Percentiles rank a stretch among this genome's conserved stretches.
These are phyloP conservation scores for Pestalotiopsis sp. DNA, from an alignment of 2,329 filamentous ascomycete species.

Conservation along the genomic window DNA sequence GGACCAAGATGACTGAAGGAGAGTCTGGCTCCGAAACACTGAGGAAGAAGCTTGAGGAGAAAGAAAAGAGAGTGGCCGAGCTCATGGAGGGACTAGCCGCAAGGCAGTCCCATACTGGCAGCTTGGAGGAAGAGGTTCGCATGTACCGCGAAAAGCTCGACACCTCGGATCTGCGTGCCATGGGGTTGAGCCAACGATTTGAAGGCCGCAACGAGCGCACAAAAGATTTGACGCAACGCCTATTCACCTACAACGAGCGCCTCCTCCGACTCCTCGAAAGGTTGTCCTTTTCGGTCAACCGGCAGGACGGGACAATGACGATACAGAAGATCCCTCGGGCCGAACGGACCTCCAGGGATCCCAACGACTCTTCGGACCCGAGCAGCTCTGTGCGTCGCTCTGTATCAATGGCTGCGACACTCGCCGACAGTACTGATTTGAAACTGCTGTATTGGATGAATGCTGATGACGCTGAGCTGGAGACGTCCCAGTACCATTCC, in stretches of 20 bases:
- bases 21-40: slow-evolving; percentile 82
- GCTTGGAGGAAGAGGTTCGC: slow-evolving; percentile 75
- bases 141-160: slow-evolving; percentile 68
- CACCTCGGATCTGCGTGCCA: slow-evolving; percentile 53
- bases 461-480: slow-evolving; percentile 63
- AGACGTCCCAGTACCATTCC: slow-evolving; percentile 72
- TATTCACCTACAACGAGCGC: slow-evolving; percentile 84
- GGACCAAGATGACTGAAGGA: slow-evolving; percentile 75
- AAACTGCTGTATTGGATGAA: slow-evolving; percentile 84
- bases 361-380: slow-evolving; percentile 61
- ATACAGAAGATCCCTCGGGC: slow-evolving; percentile 72
- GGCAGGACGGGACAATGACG: slow-evolving; percentile 71
- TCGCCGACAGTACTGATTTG: slow-evolving; percentile 67
- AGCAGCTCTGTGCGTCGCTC: slow-evolving; percentile 56
- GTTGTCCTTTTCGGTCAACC: slow-evolving; percentile 79
- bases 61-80: slow-evolving; percentile 70
- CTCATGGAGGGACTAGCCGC: slow-evolving; percentile 73
- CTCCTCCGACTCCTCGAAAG: slow-evolving; percentile 83
- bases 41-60: slow-evolving; percentile 73
- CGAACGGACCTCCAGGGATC: slow-evolving; percentile 60
- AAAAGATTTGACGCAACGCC: slow-evolving; percentile 80
- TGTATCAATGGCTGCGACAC: slow-evolving; percentile 54
- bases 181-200: slow-evolving; percentile 57
- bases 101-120: slow-evolving; percentile 74
- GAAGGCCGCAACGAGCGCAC: slow-evolving; percentile 73